A percentile compares a stretch with the other conserved stretches of the same genome.
Conservation (phyloP, 1,284 basidiomycete species). For the Hemileia vastatrix region DNA sequence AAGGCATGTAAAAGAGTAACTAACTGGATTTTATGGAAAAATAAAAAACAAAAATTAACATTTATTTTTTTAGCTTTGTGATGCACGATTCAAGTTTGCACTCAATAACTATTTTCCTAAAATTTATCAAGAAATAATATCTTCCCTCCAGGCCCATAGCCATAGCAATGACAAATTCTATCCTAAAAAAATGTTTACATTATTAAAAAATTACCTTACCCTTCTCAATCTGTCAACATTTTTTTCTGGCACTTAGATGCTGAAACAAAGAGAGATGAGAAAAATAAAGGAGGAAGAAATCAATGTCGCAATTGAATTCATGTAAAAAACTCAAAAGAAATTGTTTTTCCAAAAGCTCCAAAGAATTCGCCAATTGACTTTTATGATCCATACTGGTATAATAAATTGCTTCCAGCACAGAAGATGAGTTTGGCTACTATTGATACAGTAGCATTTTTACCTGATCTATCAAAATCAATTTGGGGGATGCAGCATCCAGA, state of each 20-base stretch:
- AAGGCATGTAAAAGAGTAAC: conserved; percentile 3
- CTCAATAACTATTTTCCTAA: conserved; percentile 1
- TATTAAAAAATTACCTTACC: neutral
- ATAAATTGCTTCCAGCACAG: neutral
- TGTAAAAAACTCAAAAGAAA: neutral
- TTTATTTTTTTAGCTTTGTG: neutral
- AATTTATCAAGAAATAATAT: neutral
- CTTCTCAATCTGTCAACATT: neutral
- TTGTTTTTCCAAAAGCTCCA: conserved; percentile 1
- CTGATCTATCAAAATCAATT: neutral
- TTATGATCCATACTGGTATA: conserved; percentile 1
- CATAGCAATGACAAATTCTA: conserved; percentile 1
- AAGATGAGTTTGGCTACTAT: neutral
- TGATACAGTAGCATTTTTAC: neutral
- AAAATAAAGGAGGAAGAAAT: too few relatives aligned
- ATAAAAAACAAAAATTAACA: neutral
- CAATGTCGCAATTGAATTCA: neutral
- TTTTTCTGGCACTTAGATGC: neutral
- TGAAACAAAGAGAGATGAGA: neutral
- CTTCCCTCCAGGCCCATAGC: neutral
- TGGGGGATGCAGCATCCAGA: too few relatives aligned
- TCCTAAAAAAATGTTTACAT: neutral
- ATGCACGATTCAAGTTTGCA: neutral
- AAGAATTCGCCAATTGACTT: neutral
- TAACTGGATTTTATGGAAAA: too few relatives aligned